phyloP scores from a whole-genome alignment of 1,139 yeast species.

The Yamadazyma trypodendri region DNA sequence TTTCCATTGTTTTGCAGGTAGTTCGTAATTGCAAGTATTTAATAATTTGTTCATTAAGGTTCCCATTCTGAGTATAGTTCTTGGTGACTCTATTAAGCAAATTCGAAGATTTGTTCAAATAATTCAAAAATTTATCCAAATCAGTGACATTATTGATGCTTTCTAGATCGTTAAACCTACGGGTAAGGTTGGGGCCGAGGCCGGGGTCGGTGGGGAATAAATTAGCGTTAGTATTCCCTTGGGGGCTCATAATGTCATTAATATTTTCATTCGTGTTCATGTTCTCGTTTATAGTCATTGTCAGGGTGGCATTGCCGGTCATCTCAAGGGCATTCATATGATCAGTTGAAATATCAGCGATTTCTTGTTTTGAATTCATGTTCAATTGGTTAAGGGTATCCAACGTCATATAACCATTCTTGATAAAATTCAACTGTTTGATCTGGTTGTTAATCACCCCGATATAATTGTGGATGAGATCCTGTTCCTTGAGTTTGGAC shows the following conservation, averaged over 20 bases:
- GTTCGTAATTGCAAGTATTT: slow-evolving; percentile 26
- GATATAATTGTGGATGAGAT: slow-evolving; percentile 43
- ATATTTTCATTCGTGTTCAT: background rate
- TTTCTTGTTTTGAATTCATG: background rate
- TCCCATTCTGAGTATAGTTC: slow-evolving; percentile 17
- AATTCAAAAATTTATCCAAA: slow-evolving; percentile 42
- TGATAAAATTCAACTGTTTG: slow-evolving; percentile 45
- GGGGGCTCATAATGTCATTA: slow-evolving; percentile 1
- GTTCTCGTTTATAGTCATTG: slow-evolving; percentile 1
- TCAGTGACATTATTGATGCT: slow-evolving; percentile 42
- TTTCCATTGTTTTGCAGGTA: slow-evolving; percentile 6
- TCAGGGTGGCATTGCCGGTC: background rate
- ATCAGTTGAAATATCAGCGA: background rate
- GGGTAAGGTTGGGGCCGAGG: background rate
- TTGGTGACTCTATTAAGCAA: slow-evolving; percentile 44
- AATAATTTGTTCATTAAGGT: slow-evolving; percentile 35
- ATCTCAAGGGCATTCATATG: background rate
- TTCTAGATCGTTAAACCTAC: slow-evolving; percentile 33
- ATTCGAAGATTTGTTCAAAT: slow-evolving; percentile 38
- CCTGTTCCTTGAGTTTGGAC: slow-evolving; percentile 45
- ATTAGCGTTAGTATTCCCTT: background rate
- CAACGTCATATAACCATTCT: slow-evolving; percentile 46
- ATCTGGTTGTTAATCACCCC: slow-evolving; percentile 46
- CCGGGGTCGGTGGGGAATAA: background rate
- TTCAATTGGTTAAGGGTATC: slow-evolving; percentile 35